These are phyloP conservation scores for Wallacemonas sp. DNA, from an alignment of 208 protist genomes.

Conservation along the genomic window DNA sequence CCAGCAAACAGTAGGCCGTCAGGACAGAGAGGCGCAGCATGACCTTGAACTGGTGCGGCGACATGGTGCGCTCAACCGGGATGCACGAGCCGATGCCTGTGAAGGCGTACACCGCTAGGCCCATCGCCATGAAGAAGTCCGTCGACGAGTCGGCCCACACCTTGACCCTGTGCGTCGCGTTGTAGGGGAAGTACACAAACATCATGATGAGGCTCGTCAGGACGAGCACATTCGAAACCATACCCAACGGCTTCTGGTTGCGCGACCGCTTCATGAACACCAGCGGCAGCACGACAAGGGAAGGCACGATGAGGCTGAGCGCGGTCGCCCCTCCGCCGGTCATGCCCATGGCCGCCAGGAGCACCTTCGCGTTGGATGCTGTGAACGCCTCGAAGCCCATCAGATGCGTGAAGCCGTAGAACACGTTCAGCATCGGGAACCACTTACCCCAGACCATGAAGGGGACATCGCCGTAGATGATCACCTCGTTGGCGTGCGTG, in stretches of 20 bases:
- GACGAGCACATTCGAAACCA: slow-evolving; percentile 43
- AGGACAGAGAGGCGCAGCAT: slow-evolving; percentile 34
- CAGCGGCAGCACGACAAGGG: slow-evolving; percentile 35
- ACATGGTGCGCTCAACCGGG: slow-evolving; percentile 43
- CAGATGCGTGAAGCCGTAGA: slow-evolving; percentile 52
- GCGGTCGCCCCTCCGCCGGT: slow-evolving; percentile 29
- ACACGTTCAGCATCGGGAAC: slow-evolving; percentile 50
- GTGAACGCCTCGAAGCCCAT: slow-evolving; percentile 56
- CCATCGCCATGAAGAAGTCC: slow-evolving; percentile 50
- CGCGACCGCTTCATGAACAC: slow-evolving; percentile 49
- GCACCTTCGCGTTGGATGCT: slow-evolving; percentile 36
- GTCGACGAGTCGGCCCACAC: slow-evolving; percentile 31
- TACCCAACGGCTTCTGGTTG: slow-evolving; percentile 39
- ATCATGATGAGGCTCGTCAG: slow-evolving; percentile 41
- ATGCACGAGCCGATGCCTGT: slow-evolving; percentile 45
- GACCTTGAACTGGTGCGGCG: slow-evolving; percentile 26
- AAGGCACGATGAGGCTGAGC: slow-evolving; percentile 43
- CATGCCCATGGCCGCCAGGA: slow-evolving; percentile 49
- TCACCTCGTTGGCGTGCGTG: slow-evolving; percentile 28
- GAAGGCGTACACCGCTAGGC: slow-evolving; percentile 57
- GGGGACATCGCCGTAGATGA: slow-evolving; percentile 50
- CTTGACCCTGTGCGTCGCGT: slow-evolving; percentile 16
- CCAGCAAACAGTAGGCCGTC: slow-evolving; percentile 21
- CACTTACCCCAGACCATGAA: slow-evolving; percentile 36
- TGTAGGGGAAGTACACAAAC: slow-evolving; percentile 46